Percentiles rank a stretch among this genome's conserved stretches.
Evolutionary conservation across 257 asterid genomes (phyloP).

Genomic region (Solanum raphanifolium): DNA sequence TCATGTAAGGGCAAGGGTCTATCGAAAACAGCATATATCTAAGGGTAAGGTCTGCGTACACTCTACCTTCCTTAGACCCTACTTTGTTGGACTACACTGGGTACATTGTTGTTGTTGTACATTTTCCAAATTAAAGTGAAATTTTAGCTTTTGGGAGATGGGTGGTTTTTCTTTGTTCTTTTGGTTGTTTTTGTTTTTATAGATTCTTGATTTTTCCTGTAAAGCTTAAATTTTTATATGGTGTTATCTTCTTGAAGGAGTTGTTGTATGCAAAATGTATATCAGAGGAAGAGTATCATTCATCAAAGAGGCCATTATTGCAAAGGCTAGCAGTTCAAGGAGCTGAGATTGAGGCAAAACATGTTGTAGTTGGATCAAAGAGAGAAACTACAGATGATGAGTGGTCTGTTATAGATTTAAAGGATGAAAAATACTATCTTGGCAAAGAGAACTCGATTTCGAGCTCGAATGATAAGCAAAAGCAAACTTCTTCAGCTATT

Average conservation of each 20-base stretch:
- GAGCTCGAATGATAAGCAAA: slow-evolving; percentile 18
- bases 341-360: slow-evolving; percentile 76
- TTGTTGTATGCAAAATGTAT: slow-evolving; percentile 67
- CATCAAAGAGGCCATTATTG: slow-evolving; percentile 75
- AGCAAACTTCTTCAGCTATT: slow-evolving; percentile 19
- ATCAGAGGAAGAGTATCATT: slow-evolving; percentile 81
- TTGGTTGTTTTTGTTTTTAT: background rate
- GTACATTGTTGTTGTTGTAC: too few relatives aligned
- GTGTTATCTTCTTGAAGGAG: slow-evolving; percentile 33
- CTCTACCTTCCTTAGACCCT: background rate
- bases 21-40: background rate
- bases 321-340: slow-evolving; percentile 91
- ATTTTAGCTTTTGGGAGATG: background rate
- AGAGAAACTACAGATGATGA: slow-evolving; percentile 39
- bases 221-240: background rate
- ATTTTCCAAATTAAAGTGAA: background rate
- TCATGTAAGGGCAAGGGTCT: background rate
- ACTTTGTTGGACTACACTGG: too few relatives aligned
- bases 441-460: slow-evolving; percentile 8
- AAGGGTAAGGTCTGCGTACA: background rate
- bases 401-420: slow-evolving; percentile 63
- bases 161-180: background rate
- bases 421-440: slow-evolving; percentile 33
- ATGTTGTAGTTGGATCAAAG: slow-evolving; percentile 38
- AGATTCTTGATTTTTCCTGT: background rate